A percentile compares a stretch with the other conserved stretches of the same genome.
These are phyloP conservation scores for Colletotrichum chrysophilum DNA, from an alignment of 2,329 filamentous ascomycete species.

Conservation along the genomic window DNA sequence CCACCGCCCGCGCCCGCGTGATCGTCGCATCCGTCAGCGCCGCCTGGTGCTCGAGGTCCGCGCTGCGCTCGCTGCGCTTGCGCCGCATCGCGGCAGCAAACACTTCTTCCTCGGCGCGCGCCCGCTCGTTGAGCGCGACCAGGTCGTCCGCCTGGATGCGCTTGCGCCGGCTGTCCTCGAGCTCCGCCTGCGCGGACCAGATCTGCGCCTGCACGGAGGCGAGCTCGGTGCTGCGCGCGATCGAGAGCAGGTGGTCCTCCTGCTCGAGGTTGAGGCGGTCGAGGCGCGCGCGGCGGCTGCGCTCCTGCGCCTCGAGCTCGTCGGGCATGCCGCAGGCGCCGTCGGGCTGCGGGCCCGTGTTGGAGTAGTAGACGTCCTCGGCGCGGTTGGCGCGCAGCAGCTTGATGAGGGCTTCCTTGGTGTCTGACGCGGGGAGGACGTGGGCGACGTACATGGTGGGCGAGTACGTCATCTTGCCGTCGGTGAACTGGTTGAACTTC, in stretches of 20 bases:
- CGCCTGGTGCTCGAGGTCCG: slow-evolving; percentile 50
- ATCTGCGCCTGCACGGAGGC: slow-evolving; percentile 58
- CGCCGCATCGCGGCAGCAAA: slow-evolving; percentile 41
- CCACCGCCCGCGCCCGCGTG: slow-evolving; percentile 47
- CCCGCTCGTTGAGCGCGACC: slow-evolving; percentile 45
- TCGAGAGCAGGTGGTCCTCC: slow-evolving; percentile 52
- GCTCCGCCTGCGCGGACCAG: slow-evolving; percentile 49
- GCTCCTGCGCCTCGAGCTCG: slow-evolving; percentile 54
- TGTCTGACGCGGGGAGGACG: slow-evolving; percentile 44
- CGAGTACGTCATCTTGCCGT: slow-evolving; percentile 63
- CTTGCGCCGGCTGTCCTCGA: slow-evolving; percentile 56
- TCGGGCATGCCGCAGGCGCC: slow-evolving; percentile 58
- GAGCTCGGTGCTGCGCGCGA: slow-evolving; percentile 56
- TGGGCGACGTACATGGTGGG: slow-evolving; percentile 66
- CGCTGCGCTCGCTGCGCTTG: slow-evolving; percentile 38
- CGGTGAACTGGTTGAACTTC: slow-evolving; percentile 58
- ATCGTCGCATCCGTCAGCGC: slow-evolving; percentile 51
- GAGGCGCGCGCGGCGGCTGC: slow-evolving; percentile 52
- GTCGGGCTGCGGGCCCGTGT: slow-evolving; percentile 57
- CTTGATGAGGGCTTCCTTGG: slow-evolving; percentile 46
- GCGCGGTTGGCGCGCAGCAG: slow-evolving; percentile 59
- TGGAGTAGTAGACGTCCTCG: slow-evolving; percentile 59
- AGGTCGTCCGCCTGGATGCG: slow-evolving; percentile 53
- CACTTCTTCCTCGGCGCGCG: slow-evolving; percentile 50
- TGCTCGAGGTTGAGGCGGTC: slow-evolving; percentile 50